Evolutionary conservation across 2,329 filamentous ascomycete genomes (phyloP).

Genomic region (Trichoderma sp.): DNA sequence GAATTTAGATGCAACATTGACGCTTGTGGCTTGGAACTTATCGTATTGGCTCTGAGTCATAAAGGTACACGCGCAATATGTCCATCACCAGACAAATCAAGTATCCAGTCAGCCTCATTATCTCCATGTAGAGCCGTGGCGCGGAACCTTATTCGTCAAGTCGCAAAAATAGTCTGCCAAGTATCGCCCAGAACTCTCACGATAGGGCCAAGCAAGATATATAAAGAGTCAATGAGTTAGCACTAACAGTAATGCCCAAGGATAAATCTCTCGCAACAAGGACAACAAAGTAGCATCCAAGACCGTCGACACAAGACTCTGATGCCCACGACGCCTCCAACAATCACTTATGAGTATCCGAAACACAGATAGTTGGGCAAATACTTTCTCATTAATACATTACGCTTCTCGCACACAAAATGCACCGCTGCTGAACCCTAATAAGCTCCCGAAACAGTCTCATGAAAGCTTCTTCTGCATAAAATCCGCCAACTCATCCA

Average conservation of each 20-base stretch:
- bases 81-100: not conserved
- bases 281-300: not conserved
- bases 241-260: not conserved
- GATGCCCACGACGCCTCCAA: not conserved
- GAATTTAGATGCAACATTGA: no score
- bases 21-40: not conserved
- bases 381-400: not conserved
- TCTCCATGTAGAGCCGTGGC: not conserved
- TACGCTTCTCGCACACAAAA: not conserved
- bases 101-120: not conserved
- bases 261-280: not conserved
- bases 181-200: not conserved
- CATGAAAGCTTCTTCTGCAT: constrained; percentile 42
- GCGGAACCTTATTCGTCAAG: not conserved
- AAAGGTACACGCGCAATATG: not conserved
- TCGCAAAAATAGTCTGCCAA: not conserved
- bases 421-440: not conserved
- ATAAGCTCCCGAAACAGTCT: not conserved
- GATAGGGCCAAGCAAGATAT: not conserved
- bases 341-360: not conserved
- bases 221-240: not conserved
- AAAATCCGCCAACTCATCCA: constrained; percentile 76
- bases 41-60: not conserved
- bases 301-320: not conserved
- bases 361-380: not conserved